Percentiles rank a stretch among this genome's conserved stretches.
phyloP scores from a whole-genome alignment of 2,329 filamentous ascomycete species.

The Penicillium sclerotiorum region DNA sequence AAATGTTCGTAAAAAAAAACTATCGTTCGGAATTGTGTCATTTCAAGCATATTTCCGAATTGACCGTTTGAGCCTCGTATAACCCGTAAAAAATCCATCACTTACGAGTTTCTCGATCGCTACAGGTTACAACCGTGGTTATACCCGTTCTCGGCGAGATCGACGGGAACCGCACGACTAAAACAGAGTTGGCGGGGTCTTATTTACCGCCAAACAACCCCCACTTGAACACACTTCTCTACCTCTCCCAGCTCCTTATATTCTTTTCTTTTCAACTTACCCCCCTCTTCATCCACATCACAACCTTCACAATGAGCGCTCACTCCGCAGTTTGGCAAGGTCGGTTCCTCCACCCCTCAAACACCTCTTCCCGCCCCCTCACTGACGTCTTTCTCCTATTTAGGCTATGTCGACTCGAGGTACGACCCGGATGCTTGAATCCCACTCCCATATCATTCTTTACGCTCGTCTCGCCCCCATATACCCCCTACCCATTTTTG shows the following conservation, averaged over 20 bases:
- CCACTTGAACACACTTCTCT: slow-evolving; percentile 18
- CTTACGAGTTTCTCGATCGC: no score
- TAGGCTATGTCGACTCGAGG: slow-evolving; percentile 66
- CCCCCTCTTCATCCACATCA: slow-evolving; percentile 9
- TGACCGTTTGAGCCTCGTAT: no score
- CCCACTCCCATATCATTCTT: slow-evolving; percentile 8
- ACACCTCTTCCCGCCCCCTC: slow-evolving; percentile 4
- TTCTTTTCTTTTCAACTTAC: slow-evolving; percentile 12
- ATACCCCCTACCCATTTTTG: neutral
- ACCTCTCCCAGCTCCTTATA: slow-evolving; percentile 23
- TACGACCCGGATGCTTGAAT: slow-evolving; percentile 37
- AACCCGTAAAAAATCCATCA: no score
- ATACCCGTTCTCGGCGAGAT: slow-evolving; percentile 13
- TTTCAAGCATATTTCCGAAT: no score
- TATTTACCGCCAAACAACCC: slow-evolving; percentile 27
- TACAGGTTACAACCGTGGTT: no score
- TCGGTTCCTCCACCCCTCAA: slow-evolving; percentile 18
- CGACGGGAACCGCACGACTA: slow-evolving; percentile 15
- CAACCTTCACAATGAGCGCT: slow-evolving; percentile 34
- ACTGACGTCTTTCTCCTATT: slow-evolving; percentile 20
- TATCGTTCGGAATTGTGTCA: no score
- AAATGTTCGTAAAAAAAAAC: no score
- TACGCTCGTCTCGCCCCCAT: slow-evolving; percentile 2
- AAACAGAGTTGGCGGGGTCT: slow-evolving; percentile 12
- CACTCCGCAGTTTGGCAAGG: slow-evolving; percentile 43